Conservation (phyloP, 306 rosid species). For the Vigna nakashimae region DNA sequence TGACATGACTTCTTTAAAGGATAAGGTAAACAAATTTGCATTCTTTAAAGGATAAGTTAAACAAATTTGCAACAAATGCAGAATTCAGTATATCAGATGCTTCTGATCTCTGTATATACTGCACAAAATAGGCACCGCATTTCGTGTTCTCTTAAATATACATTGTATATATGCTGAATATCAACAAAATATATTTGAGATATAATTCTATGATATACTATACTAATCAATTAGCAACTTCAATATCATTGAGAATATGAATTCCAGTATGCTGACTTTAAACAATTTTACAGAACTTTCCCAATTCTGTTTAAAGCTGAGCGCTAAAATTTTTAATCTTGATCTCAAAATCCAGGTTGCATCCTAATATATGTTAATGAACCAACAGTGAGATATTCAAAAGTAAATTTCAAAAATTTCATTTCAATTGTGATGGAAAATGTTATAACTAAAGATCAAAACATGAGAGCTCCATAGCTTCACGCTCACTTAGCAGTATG, state of each 20-base stretch:
- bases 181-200: slow-evolving; percentile 12
- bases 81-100: background rate
- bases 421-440: background rate
- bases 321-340: background rate
- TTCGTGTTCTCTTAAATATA: background rate
- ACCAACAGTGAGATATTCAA: slow-evolving; percentile 12
- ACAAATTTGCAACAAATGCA: slow-evolving; percentile 20
- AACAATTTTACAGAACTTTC: background rate
- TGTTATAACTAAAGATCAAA: slow-evolving; percentile 17
- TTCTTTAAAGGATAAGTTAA: slow-evolving; percentile 6
- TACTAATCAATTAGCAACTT: background rate
- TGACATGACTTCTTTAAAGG: slow-evolving; percentile 1
- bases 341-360: background rate
- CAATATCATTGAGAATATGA: background rate
- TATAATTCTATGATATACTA: background rate
- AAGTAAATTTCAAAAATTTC: background rate
- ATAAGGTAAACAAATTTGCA: slow-evolving; percentile 28
- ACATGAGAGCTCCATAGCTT: slow-evolving; percentile 27
- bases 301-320: background rate
- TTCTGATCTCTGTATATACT: too few species aligned
- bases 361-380: slow-evolving; percentile 29
- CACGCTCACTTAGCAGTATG: slow-evolving; percentile 3
- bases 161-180: background rate
- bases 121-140: background rate
- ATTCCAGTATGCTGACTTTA: slow-evolving; percentile 2